Base-by-base conservation (phyloP, 352 stramenopile species). In the Phytophthora tubulina region DNA sequence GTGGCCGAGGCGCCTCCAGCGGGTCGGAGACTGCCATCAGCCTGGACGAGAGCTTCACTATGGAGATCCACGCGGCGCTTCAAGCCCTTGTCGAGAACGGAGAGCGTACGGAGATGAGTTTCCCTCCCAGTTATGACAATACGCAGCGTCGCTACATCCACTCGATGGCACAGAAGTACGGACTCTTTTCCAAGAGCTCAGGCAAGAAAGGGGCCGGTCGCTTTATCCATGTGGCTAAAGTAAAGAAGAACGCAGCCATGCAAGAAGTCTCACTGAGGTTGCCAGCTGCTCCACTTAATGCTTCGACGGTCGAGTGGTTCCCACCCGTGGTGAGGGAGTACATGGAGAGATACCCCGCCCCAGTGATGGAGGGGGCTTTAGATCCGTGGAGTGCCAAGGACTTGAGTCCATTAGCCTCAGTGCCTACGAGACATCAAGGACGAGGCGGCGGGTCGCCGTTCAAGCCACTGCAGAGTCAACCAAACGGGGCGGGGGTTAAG, bases 231-330 rank as follows among this genome's bases (percentile, higher is more conserved):
- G 84, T 96, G 30, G 86, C 86, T 31, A 92, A 91, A 58, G 84
- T 90, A 30, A 94, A 94, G 76, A 93, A 91, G 72, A 96, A 92
- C 61, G 85, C 85, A 32, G 75, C 78, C n/a, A 93, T 93, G 87
- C 48, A 93, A 67, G 41, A 91, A 10, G 70, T 96, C 15, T 93
- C 84, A 13, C 65, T 93, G 27, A 84, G 84, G 4, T 45, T 92
- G 10, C 33, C 65, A 36, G 56, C 86, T 2, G 72, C 81, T 21
- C 50, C 68, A 9, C 63, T 90, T 14, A 80, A 82, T 38, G 42
- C 45, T 2, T 53, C 54, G 2, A 82, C 74, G 2, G 63, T 77
- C 8, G 52, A 66, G 61, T 86, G 84, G 75, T 76, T 93, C 48
- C 78, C 84, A 9, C 66, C 70, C n/a, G 30, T 67, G 0, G 67